Evolutionary conservation across 805 yeast genomes (phyloP).

Genomic region (Candida lessepsii): DNA sequence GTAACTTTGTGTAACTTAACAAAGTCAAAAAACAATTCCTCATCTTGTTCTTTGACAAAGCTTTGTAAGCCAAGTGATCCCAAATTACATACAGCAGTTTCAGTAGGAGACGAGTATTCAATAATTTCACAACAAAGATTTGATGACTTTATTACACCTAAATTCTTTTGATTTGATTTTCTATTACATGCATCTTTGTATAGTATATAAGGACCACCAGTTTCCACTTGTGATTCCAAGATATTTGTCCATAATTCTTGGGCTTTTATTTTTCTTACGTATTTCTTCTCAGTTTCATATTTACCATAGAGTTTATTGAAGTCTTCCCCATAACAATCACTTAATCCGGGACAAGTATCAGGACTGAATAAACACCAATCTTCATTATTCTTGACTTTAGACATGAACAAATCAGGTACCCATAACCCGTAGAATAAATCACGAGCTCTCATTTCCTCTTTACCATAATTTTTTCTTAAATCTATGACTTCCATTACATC

Average conservation of each 20-base stretch:
- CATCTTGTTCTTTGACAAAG: constrained; percentile 44
- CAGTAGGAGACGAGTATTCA: constrained; percentile 88
- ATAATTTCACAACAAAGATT: constrained; percentile 93
- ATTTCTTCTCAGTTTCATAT: constrained; percentile 72
- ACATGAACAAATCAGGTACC: constrained; percentile 94
- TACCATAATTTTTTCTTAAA: constrained; percentile 89
- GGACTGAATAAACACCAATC: constrained; percentile 93
- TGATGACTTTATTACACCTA: constrained; percentile 90
- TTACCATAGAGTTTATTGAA: constrained; percentile 67
- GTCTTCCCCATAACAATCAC: constrained; percentile 81
- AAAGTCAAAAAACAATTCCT: constrained; percentile 63
- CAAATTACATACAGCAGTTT: constrained; percentile 92
- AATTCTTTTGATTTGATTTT: constrained; percentile 86
- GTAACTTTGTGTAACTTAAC: constrained; percentile 69
- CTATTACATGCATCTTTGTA: constrained; percentile 89
- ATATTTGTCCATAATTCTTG: constrained; percentile 90
- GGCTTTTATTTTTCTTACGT: constrained; percentile 68
- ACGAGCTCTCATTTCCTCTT: constrained; percentile 90
- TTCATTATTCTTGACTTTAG: constrained; percentile 72
- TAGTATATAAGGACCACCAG: constrained; percentile 93
- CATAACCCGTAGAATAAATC: constrained; percentile 91
- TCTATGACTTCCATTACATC: constrained; percentile 87
- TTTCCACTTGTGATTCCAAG: constrained; percentile 89
- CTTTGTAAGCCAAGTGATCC: constrained; percentile 89
- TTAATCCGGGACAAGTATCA: constrained; percentile 80